Evolutionary conservation across 345 rosid genomes (phyloP).

Genomic region (Hevea brasiliensis): DNA sequence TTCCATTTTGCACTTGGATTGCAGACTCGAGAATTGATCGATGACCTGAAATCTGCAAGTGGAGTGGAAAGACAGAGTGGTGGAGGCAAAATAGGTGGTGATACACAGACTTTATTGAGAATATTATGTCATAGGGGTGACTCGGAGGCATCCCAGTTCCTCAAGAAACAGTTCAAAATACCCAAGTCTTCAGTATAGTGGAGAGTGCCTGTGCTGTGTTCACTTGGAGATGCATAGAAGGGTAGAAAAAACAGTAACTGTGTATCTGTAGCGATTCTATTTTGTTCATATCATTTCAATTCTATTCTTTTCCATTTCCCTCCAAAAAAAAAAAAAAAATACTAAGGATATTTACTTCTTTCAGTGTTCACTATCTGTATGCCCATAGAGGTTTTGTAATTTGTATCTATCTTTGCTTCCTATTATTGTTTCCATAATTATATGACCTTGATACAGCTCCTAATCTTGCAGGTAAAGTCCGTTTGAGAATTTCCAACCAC

Average conservation of each 20-base stretch:
- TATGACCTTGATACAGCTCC: too few relatives aligned
- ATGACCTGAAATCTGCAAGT: conserved; percentile 70
- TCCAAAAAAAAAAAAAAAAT: too few relatives aligned
- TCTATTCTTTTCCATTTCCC: neutral
- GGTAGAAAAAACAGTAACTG: neutral
- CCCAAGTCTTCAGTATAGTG: conserved; percentile 64
- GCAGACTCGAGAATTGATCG: conserved; percentile 84
- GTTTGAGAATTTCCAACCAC: too few relatives aligned
- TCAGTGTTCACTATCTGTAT: neutral
- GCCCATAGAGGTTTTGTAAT: neutral
- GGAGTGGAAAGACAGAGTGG: conserved; percentile 58
- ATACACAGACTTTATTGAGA: conserved; percentile 71
- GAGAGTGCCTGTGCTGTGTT: neutral
- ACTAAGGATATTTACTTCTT: too few relatives aligned
- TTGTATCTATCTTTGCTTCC: neutral
- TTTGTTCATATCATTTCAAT: neutral
- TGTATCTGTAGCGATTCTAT: neutral
- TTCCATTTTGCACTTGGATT: neutral
- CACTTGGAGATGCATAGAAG: neutral
- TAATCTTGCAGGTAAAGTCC: too few relatives aligned
- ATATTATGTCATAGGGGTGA: conserved; percentile 87
- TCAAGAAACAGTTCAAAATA: conserved; percentile 89
- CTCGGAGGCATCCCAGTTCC: conserved; percentile 84
- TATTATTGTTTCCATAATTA: too few relatives aligned
- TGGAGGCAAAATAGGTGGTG: conserved; percentile 71